phyloP scores from a whole-genome alignment of 2,329 filamentous ascomycete genomes.

The Claviceps sp. region DNA sequence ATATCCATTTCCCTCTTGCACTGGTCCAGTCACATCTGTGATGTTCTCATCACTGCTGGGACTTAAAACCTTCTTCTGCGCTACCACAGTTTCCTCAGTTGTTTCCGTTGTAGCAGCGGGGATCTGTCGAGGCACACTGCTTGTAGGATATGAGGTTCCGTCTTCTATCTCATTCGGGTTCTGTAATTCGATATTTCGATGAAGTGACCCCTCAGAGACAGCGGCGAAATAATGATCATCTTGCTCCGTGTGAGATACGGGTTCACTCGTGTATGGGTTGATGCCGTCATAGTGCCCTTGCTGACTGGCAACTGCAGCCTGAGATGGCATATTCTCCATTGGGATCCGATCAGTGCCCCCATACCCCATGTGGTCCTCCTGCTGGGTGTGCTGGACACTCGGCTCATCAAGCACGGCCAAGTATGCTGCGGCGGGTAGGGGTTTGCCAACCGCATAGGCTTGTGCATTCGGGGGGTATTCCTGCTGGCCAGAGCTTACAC shows the following conservation, averaged over 20 bases:
- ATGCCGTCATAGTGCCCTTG: conserved; percentile 40
- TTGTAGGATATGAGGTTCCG: neutral
- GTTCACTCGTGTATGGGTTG: conserved; percentile 42
- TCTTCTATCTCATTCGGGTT: neutral
- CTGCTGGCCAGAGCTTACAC: conserved; percentile 55
- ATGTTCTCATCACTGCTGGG: conserved; percentile 3
- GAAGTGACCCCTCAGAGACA: conserved; percentile 6
- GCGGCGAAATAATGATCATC: conserved; percentile 9
- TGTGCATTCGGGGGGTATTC: conserved; percentile 36
- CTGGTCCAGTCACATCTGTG: conserved; percentile 7
- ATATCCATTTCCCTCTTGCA: conserved; percentile 6
- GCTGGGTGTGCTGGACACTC: neutral
- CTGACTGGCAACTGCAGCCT: conserved; percentile 35
- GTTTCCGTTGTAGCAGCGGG: neutral
- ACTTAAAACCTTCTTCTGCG: neutral
- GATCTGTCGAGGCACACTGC: neutral
- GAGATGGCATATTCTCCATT: conserved; percentile 35
- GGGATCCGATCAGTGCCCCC: conserved; percentile 31
- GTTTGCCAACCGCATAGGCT: conserved; percentile 44
- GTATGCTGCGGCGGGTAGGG: conserved; percentile 26
- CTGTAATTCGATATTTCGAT: conserved; percentile 8
- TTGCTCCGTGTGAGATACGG: conserved; percentile 14
- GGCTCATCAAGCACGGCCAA: conserved; percentile 17
- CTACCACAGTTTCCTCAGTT: neutral
- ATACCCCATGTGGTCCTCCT: conserved; percentile 22